Evolutionary conservation across 2,329 filamentous ascomycete genomes (phyloP).

Genomic region (Nigrospora sphaerica): DNA sequence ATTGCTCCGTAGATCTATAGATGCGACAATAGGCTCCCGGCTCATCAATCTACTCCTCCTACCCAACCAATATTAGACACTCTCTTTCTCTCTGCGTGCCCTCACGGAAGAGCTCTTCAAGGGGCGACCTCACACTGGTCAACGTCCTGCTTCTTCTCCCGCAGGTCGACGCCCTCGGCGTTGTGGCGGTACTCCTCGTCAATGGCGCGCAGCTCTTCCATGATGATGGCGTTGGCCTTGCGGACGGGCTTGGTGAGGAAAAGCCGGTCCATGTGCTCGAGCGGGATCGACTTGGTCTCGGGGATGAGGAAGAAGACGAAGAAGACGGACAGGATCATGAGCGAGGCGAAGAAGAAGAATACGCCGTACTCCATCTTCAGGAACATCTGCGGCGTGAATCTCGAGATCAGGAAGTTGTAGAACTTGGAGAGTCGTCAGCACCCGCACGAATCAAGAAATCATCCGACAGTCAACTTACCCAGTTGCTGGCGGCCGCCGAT

Average conservation of each 20-base stretch:
- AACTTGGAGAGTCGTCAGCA: constrained; percentile 29
- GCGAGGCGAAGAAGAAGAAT: constrained; percentile 61
- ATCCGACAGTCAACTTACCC: constrained; percentile 16
- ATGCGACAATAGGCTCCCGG: too few relatives aligned
- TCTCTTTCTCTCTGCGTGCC: too few relatives aligned
- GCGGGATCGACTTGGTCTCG: constrained; percentile 58
- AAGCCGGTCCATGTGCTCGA: constrained; percentile 58
- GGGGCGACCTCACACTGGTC: not conserved
- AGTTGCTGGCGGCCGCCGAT: constrained; percentile 64
- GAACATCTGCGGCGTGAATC: constrained; percentile 63
- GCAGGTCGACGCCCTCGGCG: constrained; percentile 10
- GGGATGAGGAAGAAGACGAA: constrained; percentile 59
- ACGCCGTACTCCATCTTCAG: constrained; percentile 52
- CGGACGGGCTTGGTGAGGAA: constrained; percentile 43
- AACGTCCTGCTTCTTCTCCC: constrained; percentile 5
- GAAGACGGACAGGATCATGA: constrained; percentile 50
- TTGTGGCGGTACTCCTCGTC: constrained; percentile 26
- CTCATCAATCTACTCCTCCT: too few relatives aligned
- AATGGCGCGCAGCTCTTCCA: constrained; percentile 31
- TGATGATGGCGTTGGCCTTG: constrained; percentile 34
- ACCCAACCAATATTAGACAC: too few relatives aligned
- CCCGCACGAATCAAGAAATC: not conserved
- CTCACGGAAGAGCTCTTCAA: too few relatives aligned
- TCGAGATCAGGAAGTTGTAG: constrained; percentile 62
- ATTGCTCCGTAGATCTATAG: too few relatives aligned